Evolutionary conservation across 164 flowering plant species (phyloP).

Genomic region (Umbellularia californica): DNA sequence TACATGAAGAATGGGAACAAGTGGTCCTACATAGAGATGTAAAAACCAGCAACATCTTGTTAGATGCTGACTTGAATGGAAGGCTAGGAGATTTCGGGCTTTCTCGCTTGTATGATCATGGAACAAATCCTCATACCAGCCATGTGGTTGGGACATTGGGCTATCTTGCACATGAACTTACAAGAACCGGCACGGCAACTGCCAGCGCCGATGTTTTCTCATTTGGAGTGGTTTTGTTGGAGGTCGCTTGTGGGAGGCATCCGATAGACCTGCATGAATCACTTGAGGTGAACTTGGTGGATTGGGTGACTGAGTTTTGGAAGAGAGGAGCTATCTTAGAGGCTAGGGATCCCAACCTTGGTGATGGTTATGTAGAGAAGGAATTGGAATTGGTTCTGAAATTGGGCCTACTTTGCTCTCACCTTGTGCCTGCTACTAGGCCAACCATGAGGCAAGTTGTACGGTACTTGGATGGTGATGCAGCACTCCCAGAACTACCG

Average conservation of each 20-base stretch:
- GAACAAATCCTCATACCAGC: constrained; percentile 31
- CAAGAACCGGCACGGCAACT: constrained; percentile 31
- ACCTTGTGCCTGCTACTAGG: constrained; percentile 9
- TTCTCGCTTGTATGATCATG: constrained; percentile 40
- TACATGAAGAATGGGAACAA: constrained; percentile 57
- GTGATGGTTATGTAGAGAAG: background rate
- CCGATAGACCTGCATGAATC: constrained; percentile 1
- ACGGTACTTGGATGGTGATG: constrained; percentile 8
- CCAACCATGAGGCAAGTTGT: constrained; percentile 17
- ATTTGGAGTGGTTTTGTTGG: constrained; percentile 27
- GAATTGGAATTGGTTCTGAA: constrained; percentile 18
- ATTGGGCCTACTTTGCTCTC: constrained; percentile 17
- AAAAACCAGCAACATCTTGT: constrained; percentile 41
- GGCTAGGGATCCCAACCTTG: constrained; percentile 14
- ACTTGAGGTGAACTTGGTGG: constrained; percentile 3
- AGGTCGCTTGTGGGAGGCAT: constrained; percentile 14
- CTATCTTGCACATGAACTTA: constrained; percentile 43
- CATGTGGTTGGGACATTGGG: constrained; percentile 45
- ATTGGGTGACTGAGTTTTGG: constrained; percentile 7
- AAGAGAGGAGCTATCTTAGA: constrained; percentile 11
- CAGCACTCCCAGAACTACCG: too few species aligned
- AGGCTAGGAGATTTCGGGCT: constrained; percentile 48
- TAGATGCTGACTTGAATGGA: constrained; percentile 37
- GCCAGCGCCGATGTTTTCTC: constrained; percentile 41
- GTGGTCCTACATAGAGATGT: constrained; percentile 47